Percentiles rank a stretch among this genome's conserved stretches.
Evolutionary conservation across 192 early-diverging fungal genomes (phyloP).

Genomic region (Coemansia sp.): DNA sequence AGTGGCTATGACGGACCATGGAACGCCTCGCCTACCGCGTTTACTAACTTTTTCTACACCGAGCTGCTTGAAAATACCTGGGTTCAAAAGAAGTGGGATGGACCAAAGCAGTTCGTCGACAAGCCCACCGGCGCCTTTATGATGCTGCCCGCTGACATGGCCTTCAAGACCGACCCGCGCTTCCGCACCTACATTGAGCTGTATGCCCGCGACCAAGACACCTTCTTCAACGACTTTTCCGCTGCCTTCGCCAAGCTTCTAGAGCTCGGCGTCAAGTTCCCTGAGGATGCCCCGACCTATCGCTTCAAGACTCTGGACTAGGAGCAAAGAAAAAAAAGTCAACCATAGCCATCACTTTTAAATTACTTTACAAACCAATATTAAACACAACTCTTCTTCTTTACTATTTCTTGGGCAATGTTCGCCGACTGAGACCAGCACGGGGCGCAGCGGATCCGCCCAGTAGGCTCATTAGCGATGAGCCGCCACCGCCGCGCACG

Average conservation of each 20-base stretch:
- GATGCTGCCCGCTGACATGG: conserved; percentile 77
- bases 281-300: conserved; percentile 68
- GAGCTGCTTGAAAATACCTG: conserved; percentile 79
- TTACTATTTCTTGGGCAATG: conserved; percentile 13
- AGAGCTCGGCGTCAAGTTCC: conserved; percentile 82
- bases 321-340: background rate
- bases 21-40: conserved; percentile 84
- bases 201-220: conserved; percentile 84
- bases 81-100: conserved; percentile 79
- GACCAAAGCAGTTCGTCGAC: conserved; percentile 87
- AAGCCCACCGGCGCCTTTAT: conserved; percentile 67
- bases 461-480: conserved; percentile 36
- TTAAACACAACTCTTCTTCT: background rate
- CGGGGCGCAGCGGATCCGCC: conserved; percentile 33
- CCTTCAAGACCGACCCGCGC: conserved; percentile 65
- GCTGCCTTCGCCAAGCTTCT: conserved; percentile 82
- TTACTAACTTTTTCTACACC: conserved; percentile 90
- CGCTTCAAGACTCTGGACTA: conserved; percentile 63
- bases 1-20: conserved; percentile 87
- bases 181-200: conserved; percentile 78
- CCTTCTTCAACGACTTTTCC: conserved; percentile 92
- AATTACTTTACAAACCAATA: conserved; percentile 6
- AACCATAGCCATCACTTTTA: background rate
- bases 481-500: conserved; percentile 14
- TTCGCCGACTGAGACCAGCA: conserved; percentile 38